A percentile compares a stretch with the other conserved stretches of the same genome.
phyloP scores from a whole-genome alignment of 805 yeast species.

The Saturnispora quitensis region DNA sequence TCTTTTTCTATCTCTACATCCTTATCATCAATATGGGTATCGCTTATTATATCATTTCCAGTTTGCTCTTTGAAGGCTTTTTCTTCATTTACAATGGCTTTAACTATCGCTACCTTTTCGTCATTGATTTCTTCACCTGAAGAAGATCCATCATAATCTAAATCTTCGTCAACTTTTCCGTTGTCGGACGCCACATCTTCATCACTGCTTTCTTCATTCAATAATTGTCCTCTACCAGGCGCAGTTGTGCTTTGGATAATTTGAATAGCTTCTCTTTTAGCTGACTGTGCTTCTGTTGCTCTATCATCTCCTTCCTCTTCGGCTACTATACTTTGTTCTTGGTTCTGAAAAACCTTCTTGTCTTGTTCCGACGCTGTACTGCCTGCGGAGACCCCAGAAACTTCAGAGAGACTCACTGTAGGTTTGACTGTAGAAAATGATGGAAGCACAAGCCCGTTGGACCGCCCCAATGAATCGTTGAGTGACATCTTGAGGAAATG shows the following conservation, averaged over 20 bases:
- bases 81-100: not conserved
- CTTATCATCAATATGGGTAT: not conserved
- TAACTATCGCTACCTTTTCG: not conserved
- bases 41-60: not conserved
- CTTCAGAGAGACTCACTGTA: slow-evolving; percentile 11
- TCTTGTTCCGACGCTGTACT: not conserved
- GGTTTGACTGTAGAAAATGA: slow-evolving; percentile 12
- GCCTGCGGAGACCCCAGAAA: slow-evolving; percentile 4
- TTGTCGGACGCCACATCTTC: slow-evolving; percentile 11
- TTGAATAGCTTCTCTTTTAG: not conserved
- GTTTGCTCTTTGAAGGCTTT: not conserved
- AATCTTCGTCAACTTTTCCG: slow-evolving; percentile 13
- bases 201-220: slow-evolving; percentile 8
- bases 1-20: slow-evolving; percentile 7
- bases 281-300: not conserved
- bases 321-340: not conserved
- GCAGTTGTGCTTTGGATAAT: not conserved
- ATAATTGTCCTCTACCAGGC: not conserved
- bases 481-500: slow-evolving; percentile 2
- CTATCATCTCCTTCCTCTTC: not conserved
- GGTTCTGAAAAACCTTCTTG: not conserved
- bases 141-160: slow-evolving; percentile 1
- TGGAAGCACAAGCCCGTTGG: slow-evolving; percentile 12
- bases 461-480: slow-evolving; percentile 5
- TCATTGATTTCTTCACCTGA: slow-evolving; percentile 4